These are phyloP conservation scores for Penicillium sp. DNA, from an alignment of 2,329 filamentous ascomycete species.

Conservation along the genomic window DNA sequence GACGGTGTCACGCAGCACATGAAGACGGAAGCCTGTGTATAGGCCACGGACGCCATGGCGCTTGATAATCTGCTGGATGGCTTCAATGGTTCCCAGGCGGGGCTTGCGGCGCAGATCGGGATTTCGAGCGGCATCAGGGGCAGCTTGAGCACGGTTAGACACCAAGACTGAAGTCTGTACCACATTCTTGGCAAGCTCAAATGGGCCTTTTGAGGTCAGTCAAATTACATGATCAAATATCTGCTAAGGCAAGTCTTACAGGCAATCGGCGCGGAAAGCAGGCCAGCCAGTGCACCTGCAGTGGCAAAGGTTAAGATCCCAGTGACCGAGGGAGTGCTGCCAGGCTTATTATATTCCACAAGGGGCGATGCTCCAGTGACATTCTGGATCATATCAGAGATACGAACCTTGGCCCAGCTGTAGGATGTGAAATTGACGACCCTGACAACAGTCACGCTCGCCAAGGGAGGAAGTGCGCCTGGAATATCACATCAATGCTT, in stretches of 20 bases:
- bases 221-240: background rate
- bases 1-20: slow-evolving; percentile 47
- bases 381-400: slow-evolving; percentile 42
- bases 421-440: slow-evolving; percentile 50
- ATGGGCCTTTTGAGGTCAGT: slow-evolving; percentile 34
- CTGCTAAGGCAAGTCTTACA: slow-evolving; percentile 33
- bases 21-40: slow-evolving; percentile 48
- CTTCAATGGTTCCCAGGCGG: slow-evolving; percentile 43
- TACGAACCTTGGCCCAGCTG: slow-evolving; percentile 42
- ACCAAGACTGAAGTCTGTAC: slow-evolving; percentile 51
- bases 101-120: slow-evolving; percentile 38
- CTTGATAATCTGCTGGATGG: slow-evolving; percentile 44
- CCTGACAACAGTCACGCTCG: slow-evolving; percentile 47
- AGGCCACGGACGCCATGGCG: slow-evolving; percentile 46
- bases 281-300: slow-evolving; percentile 45
- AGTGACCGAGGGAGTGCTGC: slow-evolving; percentile 43
- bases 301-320: slow-evolving; percentile 44
- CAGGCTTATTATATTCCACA: slow-evolving; percentile 41
- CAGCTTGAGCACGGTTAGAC: slow-evolving; percentile 41
- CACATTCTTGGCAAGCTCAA: slow-evolving; percentile 51
- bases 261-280: slow-evolving; percentile 44
- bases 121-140: slow-evolving; percentile 35
- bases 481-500: background rate
- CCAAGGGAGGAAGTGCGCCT: slow-evolving; percentile 48
- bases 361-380: slow-evolving; percentile 44